Evolutionary conservation across 2,329 filamentous ascomycete species (phyloP), one percentile per base, ranked within the genome.

Genomic region (Chaetomiaceae sp.): DNA sequence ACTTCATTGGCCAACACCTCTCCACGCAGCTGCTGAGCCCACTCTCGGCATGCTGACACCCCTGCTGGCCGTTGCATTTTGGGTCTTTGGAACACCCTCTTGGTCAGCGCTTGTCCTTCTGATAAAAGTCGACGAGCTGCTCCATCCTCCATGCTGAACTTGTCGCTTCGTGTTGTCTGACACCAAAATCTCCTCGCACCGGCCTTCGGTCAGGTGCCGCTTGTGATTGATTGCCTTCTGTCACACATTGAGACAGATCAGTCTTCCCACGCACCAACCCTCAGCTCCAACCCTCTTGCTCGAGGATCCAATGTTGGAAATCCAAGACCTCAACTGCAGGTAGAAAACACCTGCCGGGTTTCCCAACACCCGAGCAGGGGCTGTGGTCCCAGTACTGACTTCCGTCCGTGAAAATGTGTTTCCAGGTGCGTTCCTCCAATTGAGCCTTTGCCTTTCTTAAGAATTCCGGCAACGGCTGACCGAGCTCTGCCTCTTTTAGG

Each of bases 1-100:
- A 21, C 35, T 51, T 35, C 21, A 51, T 54, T 57, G 55, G 53
- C 20, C 20, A n/a, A n/a, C n/a, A n/a, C n/a, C n/a, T n/a, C n/a
- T 27, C 50, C 44, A 48, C 50, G n/a, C 30, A 41, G 46, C 42
- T 45, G 41, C 42, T 42, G 41, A 41, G 31, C 47, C 43, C 48
- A 31, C 21, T 38, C 16, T 41, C 21, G 30, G 41, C 38, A 41
- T 33, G 41, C 45, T 48, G 34, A 49, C 41, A 48, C 20, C 50
- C 45, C n/a, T 49, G 45, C 33, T 35, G 16, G 25, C n/a, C 4
- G 27, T 17, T 45, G 35, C 34, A 41, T 41, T 40, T 41, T 41
- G n/a, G n/a, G n/a, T n/a, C n/a, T 40, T 41, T 41, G 12, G 9
- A 37, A 30, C 16, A 31, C 23, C 17, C 47, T 33, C 33, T 25